phyloP scores from a whole-genome alignment of 192 early-diverging fungal species.

The Rhizoclosmatium sp. region DNA sequence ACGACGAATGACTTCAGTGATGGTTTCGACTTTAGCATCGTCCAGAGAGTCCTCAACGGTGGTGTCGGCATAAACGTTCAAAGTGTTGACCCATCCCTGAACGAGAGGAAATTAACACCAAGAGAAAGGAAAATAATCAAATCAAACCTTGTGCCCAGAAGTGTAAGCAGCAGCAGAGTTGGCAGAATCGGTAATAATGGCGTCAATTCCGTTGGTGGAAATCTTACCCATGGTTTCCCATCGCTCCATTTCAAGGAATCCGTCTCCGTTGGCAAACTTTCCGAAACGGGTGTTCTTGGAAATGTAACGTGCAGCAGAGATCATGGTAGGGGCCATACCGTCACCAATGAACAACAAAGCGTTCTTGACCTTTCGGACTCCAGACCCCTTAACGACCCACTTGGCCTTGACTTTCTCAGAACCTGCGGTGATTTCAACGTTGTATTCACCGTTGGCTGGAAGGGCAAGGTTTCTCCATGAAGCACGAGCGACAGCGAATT shows the following conservation, averaged over 20 bases:
- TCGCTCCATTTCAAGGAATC: constrained; percentile 47
- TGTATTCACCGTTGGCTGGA: constrained; percentile 56
- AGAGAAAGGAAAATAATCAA: not conserved
- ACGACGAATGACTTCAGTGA: constrained; percentile 69
- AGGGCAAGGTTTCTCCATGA: constrained; percentile 52
- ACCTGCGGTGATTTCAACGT: constrained; percentile 55
- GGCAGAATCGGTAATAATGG: constrained; percentile 73
- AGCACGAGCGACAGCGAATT: constrained; percentile 53
- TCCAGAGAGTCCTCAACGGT: constrained; percentile 58
- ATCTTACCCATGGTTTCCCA: constrained; percentile 52
- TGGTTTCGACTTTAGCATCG: constrained; percentile 69
- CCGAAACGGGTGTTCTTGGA: constrained; percentile 63
- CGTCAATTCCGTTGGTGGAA: constrained; percentile 70
- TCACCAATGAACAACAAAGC: constrained; percentile 71
- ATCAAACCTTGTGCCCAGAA: constrained; percentile 46
- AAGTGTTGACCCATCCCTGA: constrained; percentile 63
- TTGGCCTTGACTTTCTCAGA: constrained; percentile 55
- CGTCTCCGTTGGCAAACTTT: constrained; percentile 61
- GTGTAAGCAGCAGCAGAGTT: constrained; percentile 73
- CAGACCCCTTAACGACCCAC: constrained; percentile 55
- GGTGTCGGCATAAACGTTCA: constrained; percentile 71
- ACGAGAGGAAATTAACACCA: constrained; percentile 17
- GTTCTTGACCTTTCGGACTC: constrained; percentile 68
- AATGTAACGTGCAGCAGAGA: constrained; percentile 68
- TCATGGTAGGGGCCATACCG: constrained; percentile 67